Evolutionary conservation across 768 basidiomycete species (phyloP).

Genomic region (Rhizopogon sp.): DNA sequence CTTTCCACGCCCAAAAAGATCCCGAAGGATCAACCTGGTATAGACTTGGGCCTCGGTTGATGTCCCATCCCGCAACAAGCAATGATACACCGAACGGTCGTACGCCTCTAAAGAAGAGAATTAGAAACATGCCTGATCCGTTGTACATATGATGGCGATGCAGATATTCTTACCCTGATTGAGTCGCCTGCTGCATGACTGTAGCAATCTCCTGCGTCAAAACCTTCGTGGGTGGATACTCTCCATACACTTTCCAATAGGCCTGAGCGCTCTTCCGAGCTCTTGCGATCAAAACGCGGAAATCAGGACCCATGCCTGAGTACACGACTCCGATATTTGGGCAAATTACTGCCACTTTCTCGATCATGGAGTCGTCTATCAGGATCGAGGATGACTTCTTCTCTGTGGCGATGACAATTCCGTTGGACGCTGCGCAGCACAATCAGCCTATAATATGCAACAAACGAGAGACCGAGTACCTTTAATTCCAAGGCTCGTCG

Average conservation of each 20-base stretch:
- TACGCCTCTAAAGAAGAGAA: slow-evolving; percentile 66
- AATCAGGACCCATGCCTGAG: slow-evolving; percentile 99
- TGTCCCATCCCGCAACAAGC: slow-evolving; percentile 95
- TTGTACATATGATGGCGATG: slow-evolving; percentile 7
- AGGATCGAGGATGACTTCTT: slow-evolving; percentile 98
- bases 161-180: slow-evolving; percentile 74
- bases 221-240: slow-evolving; percentile 95
- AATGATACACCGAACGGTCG: slow-evolving; percentile 98
- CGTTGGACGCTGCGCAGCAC: slow-evolving; percentile 78
- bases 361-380: slow-evolving; percentile 96
- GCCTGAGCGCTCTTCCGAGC: slow-evolving; percentile 97
- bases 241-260: slow-evolving; percentile 99
- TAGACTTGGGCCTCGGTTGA: slow-evolving; percentile 89
- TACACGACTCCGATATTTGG: slow-evolving; percentile 99
- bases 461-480: slow-evolving; percentile 43
- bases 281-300: slow-evolving; percentile 87
- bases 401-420: slow-evolving; percentile 98
- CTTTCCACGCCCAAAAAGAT: slow-evolving; percentile 99
- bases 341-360: slow-evolving; percentile 95
- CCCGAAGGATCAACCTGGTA: slow-evolving; percentile 99
- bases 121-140: slow-evolving; percentile 27
- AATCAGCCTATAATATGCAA: slow-evolving; percentile 4
- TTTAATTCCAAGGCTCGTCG: slow-evolving; percentile 97
- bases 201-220: slow-evolving; percentile 97
- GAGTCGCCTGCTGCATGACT: slow-evolving; percentile 98